Conservation (phyloP, 768 basidiomycete species). For the Tephrocybe sp. region DNA sequence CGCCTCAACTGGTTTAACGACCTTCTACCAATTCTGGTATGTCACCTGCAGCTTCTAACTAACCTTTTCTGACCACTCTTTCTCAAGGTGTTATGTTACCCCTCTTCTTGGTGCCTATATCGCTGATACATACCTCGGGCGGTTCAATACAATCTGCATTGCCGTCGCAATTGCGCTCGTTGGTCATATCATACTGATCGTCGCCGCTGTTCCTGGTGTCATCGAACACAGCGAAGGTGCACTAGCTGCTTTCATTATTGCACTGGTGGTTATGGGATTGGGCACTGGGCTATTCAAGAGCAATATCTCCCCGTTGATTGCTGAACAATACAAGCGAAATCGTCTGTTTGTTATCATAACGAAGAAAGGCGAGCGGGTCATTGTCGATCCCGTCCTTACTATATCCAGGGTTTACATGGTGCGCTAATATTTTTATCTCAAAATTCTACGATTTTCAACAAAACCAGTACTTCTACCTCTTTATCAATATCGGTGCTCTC, state of each 20-base stretch:
- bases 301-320: constrained; percentile 75
- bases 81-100: constrained; percentile 57
- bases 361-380: constrained; percentile 62
- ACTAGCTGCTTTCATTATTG: constrained; percentile 31
- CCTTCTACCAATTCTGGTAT: constrained; percentile 71
- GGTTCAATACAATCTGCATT: constrained; percentile 70
- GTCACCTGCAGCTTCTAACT: constrained; percentile 7
- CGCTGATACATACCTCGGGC: constrained; percentile 69
- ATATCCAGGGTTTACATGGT: constrained; percentile 75
- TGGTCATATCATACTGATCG: constrained; percentile 64
- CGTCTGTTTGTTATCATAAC: constrained; percentile 50
- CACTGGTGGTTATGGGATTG: constrained; percentile 59
- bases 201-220: constrained; percentile 64
- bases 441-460: neutral
- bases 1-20: constrained; percentile 68
- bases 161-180: constrained; percentile 57
- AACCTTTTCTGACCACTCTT: neutral
- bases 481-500: constrained; percentile 72
- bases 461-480: constrained; percentile 60
- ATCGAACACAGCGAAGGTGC: constrained; percentile 11
- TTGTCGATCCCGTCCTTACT: constrained; percentile 69
- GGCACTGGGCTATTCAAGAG: constrained; percentile 74
- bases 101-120: constrained; percentile 71
- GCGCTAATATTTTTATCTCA: constrained; percentile 17
- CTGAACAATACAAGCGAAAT: constrained; percentile 67